These are phyloP conservation scores for Nadsonia fulvescens DNA, from an alignment of 805 yeast species.

Conservation along the genomic window DNA sequence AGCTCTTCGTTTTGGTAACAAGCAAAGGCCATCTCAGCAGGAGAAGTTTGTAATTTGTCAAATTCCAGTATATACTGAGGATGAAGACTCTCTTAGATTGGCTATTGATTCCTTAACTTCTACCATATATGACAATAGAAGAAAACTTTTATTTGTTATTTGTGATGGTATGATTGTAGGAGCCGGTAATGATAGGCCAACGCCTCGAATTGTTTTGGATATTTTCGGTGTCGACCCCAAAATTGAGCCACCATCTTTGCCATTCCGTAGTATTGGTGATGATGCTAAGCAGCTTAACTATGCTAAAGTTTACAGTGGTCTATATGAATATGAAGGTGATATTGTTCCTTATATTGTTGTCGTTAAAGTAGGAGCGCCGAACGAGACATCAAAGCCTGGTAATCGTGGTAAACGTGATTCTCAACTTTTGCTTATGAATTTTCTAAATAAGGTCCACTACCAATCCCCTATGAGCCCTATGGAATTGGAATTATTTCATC, in stretches of 20 bases:
- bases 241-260: constrained; percentile 31
- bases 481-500: constrained; percentile 35
- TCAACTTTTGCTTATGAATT: constrained; percentile 38
- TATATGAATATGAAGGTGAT: constrained; percentile 36
- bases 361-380: constrained; percentile 40
- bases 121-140: constrained; percentile 36
- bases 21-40: constrained; percentile 20
- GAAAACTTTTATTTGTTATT: constrained; percentile 34
- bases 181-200: constrained; percentile 36
- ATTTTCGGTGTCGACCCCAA: constrained; percentile 26
- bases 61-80: constrained; percentile 36
- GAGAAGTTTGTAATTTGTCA: constrained; percentile 25
- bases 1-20: constrained; percentile 21
- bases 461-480: constrained; percentile 42
- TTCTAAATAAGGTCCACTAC: constrained; percentile 39
- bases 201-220: constrained; percentile 36
- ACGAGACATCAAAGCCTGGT: constrained; percentile 34
- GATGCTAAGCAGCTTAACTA: constrained; percentile 40
- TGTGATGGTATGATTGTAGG: constrained; percentile 48
- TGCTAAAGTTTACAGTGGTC: constrained; percentile 46
- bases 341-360: constrained; percentile 35
- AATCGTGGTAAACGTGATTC: constrained; percentile 52
- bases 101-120: constrained; percentile 41
- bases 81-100: constrained; percentile 33
- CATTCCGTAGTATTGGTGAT: constrained; percentile 43